Percentiles rank a stretch among this genome's conserved stretches.
phyloP scores from a whole-genome alignment of 805 yeast species.

The Saturnispora quitensis region DNA sequence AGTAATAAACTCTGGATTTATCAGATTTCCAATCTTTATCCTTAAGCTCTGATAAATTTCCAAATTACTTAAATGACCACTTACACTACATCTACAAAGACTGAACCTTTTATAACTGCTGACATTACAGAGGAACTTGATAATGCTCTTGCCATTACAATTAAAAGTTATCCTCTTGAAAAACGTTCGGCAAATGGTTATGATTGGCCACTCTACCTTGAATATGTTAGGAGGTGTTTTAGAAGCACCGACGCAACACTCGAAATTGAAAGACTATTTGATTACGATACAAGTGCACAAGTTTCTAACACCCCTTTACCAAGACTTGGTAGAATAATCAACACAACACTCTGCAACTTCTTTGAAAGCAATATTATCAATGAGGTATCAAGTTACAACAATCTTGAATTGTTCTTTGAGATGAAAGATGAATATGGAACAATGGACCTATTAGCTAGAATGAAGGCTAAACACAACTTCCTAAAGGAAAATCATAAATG shows the following conservation, averaged over 20 bases:
- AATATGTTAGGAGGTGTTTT: background rate
- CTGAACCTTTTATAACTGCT: background rate
- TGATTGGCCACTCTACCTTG: background rate
- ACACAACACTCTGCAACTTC: background rate
- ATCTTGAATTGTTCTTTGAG: too few species aligned
- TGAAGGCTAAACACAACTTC: too few species aligned
- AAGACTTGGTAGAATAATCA: background rate
- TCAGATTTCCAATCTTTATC: background rate
- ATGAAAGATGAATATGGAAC: too few species aligned
- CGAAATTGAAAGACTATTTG: conserved; percentile 3
- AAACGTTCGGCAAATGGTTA: background rate
- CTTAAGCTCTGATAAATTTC: background rate
- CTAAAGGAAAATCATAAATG: too few species aligned
- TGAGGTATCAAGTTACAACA: too few species aligned
- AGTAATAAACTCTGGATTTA: background rate
- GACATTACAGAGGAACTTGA: background rate
- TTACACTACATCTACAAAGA: background rate
- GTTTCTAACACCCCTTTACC: background rate
- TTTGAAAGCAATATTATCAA: background rate
- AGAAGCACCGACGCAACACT: background rate
- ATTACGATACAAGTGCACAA: background rate
- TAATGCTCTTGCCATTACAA: background rate
- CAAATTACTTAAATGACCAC: background rate
- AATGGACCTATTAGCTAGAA: too few species aligned
- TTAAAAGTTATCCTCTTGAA: background rate